Base-by-base conservation (phyloP, 768 basidiomycete genomes). In the Exidia glandulosa region DNA sequence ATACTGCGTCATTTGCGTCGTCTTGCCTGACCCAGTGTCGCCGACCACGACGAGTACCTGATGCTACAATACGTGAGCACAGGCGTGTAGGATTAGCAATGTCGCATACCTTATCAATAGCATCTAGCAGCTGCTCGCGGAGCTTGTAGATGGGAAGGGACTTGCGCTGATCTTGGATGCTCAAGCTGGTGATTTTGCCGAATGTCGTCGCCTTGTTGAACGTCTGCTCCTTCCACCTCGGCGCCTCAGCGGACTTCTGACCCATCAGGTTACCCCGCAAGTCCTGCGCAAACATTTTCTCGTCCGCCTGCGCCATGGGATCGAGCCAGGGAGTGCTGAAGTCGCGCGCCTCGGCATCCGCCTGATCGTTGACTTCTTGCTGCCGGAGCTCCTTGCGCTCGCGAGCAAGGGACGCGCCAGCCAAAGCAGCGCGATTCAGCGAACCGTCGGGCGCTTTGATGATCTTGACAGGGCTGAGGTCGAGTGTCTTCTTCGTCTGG, bases 371-470 rank as follows among this genome's bases (percentile, higher is more conserved):
- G 14, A 80, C 88, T 69, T 98, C 94, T 70, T 98, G 91, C 66
- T 94, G 91, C 63, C 93, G 82, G 56, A 98, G 73, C 71, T 99
- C 96, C 48, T 94, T 82, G 58, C 96, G 83, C 72, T 99, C 96
- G 71, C 96, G 96, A 13, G 95, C 91, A 2, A 97, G 75, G 2
- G 94, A 86, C 27, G 94, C 93, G 25, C 95, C 94, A 1, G 91
- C 90, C 37, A 98, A 80, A 4, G 96, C 96, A 23, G 96, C 94
- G 62, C 96, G 80, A 66, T 99, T 99, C 61, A 99, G 71, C 5
- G 94, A 94, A 23, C 96, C 96, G 73, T 99, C 96, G 0, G 96
- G 96, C 25, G 96, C 96, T 70, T 98, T 98, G 68, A 99, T 89
- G 63, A 99, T 90, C 73, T 97, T 98, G 65, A 98, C 93, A 0